Base-by-base conservation (phyloP, 352 stramenopile genomes). In the Aphanomyces cochlioides region DNA sequence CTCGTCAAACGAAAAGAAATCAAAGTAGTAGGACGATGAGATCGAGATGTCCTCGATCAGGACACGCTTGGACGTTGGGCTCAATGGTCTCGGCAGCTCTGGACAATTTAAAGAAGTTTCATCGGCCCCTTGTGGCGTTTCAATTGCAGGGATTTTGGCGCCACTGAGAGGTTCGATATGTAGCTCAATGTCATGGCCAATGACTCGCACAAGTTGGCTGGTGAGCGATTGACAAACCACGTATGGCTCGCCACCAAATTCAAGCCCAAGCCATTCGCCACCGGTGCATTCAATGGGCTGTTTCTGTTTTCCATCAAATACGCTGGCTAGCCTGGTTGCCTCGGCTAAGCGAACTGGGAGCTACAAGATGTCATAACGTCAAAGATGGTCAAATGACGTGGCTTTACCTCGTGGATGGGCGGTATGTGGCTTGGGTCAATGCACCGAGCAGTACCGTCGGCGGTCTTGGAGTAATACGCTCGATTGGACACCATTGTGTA, bases 131-230 rank as follows among this genome's bases (percentile, higher is more conserved):
- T 50, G 43, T 12, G 2, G 43, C 10, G 17, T 50, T n/a, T 12
- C 10, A 2, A 50, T 50, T 50, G 43, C 10, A n/a, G 43, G 43
- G 10, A n/a, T 0, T 12, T 50, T n/a, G 43, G 43, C 17, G 10
- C 1, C 43, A 50, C 17, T 50, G 10, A n/a, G 10, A 50, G 17
- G 10, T 12, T 50, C 43, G 43, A 50, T n/a, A 50, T 50, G 10
- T n/a, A 50, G 10, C 43, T 50, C 43, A 50, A 50, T 50, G 43
- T 50, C 43, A 12, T 50, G 43, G 43, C 43, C 43, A 50, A 50
- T 50, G 1, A 50, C 43, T 12, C 10, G 10, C 10, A 12, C 10
- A 3, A 50, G 43, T 50, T 50, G 43, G 17, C 17, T 50, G 10
- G 43, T 50, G 1, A n/a, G 10, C 43, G 43, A 50, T 50, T 1